phyloP scores from a whole-genome alignment of 768 basidiomycete genomes.

The Auricularia cornea region DNA sequence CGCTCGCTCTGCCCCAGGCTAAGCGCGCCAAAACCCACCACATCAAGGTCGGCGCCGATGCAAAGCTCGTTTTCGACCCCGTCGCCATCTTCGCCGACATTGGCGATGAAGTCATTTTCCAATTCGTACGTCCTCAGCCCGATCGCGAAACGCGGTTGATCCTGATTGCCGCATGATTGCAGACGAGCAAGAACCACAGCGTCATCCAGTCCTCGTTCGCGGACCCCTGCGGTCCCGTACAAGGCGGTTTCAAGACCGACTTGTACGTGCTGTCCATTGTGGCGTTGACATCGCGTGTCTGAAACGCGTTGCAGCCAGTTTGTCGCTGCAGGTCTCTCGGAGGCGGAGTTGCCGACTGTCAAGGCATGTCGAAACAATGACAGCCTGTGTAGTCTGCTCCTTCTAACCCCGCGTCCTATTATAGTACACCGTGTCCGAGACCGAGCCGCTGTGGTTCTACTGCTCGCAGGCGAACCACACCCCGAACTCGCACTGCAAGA shows the following conservation, averaged over 20 bases:
- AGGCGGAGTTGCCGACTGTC: constrained; percentile 35
- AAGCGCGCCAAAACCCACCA: not conserved
- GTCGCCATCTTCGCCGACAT: constrained; percentile 23
- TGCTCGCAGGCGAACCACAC: constrained; percentile 46
- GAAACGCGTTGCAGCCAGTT: constrained; percentile 32
- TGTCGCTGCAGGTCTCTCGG: constrained; percentile 43
- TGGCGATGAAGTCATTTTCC: constrained; percentile 56
- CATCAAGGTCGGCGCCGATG: not conserved
- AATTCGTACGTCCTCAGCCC: constrained; percentile 25
- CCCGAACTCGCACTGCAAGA: constrained; percentile 48
- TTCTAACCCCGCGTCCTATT: not conserved
- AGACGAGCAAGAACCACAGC: constrained; percentile 52
- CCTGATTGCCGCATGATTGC: too few species aligned
- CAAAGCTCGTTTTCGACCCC: not conserved
- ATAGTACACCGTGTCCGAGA: constrained; percentile 25
- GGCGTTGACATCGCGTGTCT: constrained; percentile 3
- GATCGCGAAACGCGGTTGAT: too few species aligned
- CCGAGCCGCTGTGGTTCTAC: constrained; percentile 22
- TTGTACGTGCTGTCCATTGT: constrained; percentile 34
- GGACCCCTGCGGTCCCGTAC: constrained; percentile 45
- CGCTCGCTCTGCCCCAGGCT: constrained; percentile 1
- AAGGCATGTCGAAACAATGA: constrained; percentile 24
- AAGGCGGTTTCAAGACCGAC: constrained; percentile 48
- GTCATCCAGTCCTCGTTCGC: constrained; percentile 56
- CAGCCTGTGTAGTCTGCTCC: not conserved